Evolutionary conservation across 1,284 basidiomycete species (phyloP), one percentile per base, ranked within the genome.

Genomic region (Vanrija humicola): DNA sequence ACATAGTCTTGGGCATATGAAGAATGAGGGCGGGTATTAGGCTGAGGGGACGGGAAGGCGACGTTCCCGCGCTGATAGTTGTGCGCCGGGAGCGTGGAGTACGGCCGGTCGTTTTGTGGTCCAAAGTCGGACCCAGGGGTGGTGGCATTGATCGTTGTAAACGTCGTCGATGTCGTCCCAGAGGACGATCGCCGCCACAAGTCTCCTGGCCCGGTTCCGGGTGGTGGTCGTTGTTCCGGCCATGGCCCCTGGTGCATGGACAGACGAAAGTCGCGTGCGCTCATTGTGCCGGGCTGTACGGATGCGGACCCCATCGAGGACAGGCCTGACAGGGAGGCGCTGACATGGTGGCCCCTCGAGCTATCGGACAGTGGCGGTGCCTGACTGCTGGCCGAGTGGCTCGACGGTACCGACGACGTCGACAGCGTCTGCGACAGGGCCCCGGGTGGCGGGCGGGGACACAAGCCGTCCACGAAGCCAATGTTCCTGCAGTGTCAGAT

Each of bases 401-500:
- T 64, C 48, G 23, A 58, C 21, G 7, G 67, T 48, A 1, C 58
- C 48, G 52, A 68, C 68, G 12, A 34, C 6, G 34, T 34, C 10
- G 34, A 34, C 12, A 34, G 12, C 12, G 34, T 12, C 14, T 34
- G 34, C 12, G 34, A 34, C 2, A 45, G 48, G 16, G 23, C 23
- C 5, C 28, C 4, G 7, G 39, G 38, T 21, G 46, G 45, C 6
- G 49, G 39, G 5, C 54, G 59, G 1, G 67, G 70, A 46, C 72
- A 70, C 26, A 77, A 58, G 3, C 69, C 54, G n/a, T 69, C 66
- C 19, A 75, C 66, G 48, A 62, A 63, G 5, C 74, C 74, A 25
- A 76, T 73, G 44, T 74, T 69, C 58, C 73, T 75, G 51, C 18
- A 12, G 3, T 18, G 53, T 60, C 34, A 54, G 53, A 25, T 5